Conservation (phyloP, 768 basidiomycete genomes). For the Lentinula boryana region DNA sequence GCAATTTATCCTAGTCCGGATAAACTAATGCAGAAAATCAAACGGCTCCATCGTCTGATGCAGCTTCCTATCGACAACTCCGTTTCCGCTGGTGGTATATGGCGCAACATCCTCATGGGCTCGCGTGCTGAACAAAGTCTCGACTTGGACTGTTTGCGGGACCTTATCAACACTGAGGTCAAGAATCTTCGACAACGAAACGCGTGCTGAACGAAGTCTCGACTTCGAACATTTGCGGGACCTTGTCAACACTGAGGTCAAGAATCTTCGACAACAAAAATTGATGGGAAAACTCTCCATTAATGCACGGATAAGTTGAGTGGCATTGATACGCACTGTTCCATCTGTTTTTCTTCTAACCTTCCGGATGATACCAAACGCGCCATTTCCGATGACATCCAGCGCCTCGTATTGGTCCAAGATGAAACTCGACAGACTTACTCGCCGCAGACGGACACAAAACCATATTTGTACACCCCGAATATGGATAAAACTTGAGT, state of each 20-base stretch:
- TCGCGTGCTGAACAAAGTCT: conserved; percentile 82
- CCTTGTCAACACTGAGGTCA: conserved; percentile 85
- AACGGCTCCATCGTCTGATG: conserved; percentile 80
- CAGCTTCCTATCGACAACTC: conserved; percentile 86
- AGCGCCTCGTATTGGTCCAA: conserved; percentile 82
- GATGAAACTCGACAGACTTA: conserved; percentile 39
- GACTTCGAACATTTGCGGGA: conserved; percentile 83
- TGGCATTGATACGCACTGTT: conserved; percentile 42
- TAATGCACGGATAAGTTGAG: conserved; percentile 19
- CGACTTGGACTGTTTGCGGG: conserved; percentile 78
- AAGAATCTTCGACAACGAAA: conserved; percentile 83
- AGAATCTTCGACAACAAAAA: conserved; percentile 80
- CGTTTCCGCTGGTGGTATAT: conserved; percentile 83
- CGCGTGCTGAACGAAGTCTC: conserved; percentile 77
- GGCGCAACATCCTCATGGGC: conserved; percentile 90
- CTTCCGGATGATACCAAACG: conserved; percentile 96
- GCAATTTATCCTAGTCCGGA: conserved; percentile 82
- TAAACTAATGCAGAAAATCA: conserved; percentile 88
- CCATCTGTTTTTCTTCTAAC: conserved; percentile 83
- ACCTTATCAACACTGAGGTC: conserved; percentile 86
- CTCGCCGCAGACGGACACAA: conserved; percentile 79
- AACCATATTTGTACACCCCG: conserved; percentile 91
- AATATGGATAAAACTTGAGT: conserved; percentile 94
- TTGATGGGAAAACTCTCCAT: conserved; percentile 74
- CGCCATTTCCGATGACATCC: conserved; percentile 94